Conservation (phyloP, 768 basidiomycete genomes). For the Lactifluus subvellereus region DNA sequence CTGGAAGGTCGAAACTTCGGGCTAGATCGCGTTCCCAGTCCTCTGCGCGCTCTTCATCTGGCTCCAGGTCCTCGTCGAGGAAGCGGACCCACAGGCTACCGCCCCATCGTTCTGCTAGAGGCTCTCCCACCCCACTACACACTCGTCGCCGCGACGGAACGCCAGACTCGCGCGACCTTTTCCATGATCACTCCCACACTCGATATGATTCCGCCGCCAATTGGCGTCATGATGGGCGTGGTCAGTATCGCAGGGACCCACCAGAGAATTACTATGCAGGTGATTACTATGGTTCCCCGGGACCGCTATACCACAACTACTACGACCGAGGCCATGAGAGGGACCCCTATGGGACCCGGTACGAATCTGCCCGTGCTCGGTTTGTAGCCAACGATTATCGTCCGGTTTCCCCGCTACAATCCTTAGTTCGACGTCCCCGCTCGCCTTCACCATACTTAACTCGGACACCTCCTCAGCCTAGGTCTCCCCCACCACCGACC, state of each 20-base stretch:
- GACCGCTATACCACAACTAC: constrained; percentile 9
- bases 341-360: constrained; percentile 16
- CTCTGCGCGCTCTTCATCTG: constrained; percentile 16
- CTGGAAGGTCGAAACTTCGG: constrained; percentile 9
- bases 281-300: constrained; percentile 14
- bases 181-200: neutral
- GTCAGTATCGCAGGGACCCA: constrained; percentile 16
- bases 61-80: constrained; percentile 21
- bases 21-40: constrained; percentile 17
- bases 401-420: constrained; percentile 25
- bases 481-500: constrained; percentile 24
- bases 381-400: constrained; percentile 21
- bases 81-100: constrained; percentile 21
- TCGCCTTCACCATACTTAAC: constrained; percentile 24
- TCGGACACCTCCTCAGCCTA: constrained; percentile 23
- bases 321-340: constrained; percentile 18
- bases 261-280: constrained; percentile 4
- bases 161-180: constrained; percentile 15
- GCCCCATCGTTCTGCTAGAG: constrained; percentile 13
- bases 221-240: constrained; percentile 16
- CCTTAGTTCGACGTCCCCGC: constrained; percentile 15
- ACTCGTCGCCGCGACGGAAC: constrained; percentile 14
- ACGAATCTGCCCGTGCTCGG: constrained; percentile 9
- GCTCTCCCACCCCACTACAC: constrained; percentile 13
- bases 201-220: constrained; percentile 13